Conservation (phyloP, 441 rosid species). For the Erodium trifolium region DNA sequence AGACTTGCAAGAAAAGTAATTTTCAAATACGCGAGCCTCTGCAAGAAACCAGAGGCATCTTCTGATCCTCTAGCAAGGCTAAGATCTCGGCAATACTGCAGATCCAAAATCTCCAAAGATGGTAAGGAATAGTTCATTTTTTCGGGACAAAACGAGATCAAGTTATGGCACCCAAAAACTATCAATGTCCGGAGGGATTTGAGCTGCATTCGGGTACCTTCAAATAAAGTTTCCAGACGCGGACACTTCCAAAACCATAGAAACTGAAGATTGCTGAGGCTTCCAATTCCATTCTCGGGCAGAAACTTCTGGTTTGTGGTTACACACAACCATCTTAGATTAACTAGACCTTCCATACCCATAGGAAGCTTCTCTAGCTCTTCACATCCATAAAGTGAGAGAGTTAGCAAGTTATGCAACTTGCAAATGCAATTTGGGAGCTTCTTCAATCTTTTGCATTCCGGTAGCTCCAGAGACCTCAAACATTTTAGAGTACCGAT, state of each 20-base stretch:
- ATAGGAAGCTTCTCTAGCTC: background rate
- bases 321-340: background rate
- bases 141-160: background rate
- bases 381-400: background rate
- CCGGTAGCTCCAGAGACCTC: background rate
- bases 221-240: background rate
- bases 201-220: background rate
- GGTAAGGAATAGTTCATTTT: background rate
- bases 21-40: background rate
- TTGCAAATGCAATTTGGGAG: background rate
- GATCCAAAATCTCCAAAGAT: background rate
- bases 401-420: background rate
- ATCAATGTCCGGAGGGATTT: background rate
- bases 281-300: background rate
- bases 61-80: background rate
- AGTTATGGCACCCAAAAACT: background rate
- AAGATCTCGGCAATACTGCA: too few species aligned
- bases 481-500: background rate
- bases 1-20: too few species aligned
- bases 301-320: background rate
- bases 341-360: background rate
- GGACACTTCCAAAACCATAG: background rate
- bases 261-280: background rate
- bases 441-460: background rate
- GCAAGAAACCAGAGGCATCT: background rate